Conservation (phyloP, 2,329 filamentous ascomycete species). For the Alternaria gansuensis region DNA sequence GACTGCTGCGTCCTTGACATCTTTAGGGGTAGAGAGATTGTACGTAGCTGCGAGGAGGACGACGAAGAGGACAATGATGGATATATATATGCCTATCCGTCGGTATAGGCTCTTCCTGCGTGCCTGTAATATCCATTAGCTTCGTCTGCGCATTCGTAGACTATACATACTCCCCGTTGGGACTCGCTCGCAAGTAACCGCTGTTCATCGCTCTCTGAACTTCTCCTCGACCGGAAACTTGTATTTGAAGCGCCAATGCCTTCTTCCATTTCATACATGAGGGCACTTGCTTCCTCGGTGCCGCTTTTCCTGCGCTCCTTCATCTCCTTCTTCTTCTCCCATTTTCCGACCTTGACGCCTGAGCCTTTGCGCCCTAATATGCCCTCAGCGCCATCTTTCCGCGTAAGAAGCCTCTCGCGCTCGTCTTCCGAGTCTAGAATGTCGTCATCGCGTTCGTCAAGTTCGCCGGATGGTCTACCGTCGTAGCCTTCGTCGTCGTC, state of each 20-base stretch:
- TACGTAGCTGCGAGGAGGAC: conserved; percentile 66
- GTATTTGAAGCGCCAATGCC: conserved; percentile 70
- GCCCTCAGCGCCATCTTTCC: conserved; percentile 35
- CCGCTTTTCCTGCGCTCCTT: conserved; percentile 53
- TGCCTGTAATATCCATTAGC: conserved; percentile 33
- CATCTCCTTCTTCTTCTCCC: conserved; percentile 36
- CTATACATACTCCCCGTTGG: conserved; percentile 43
- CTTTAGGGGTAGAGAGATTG: conserved; percentile 57
- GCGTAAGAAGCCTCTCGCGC: conserved; percentile 54
- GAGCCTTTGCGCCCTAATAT: conserved; percentile 43
- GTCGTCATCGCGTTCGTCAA: conserved; percentile 50
- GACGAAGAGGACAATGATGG: conserved; percentile 63
- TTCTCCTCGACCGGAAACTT: conserved; percentile 47
- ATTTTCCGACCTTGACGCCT: conserved; percentile 44
- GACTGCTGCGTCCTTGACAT: conserved; percentile 37
- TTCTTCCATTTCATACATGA: conserved; percentile 93
- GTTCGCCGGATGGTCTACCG: conserved; percentile 49
- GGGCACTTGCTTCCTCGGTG: conserved; percentile 73
- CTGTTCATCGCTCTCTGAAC: conserved; percentile 59
- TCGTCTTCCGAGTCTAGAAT: conserved; percentile 59
- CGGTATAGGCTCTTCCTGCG: conserved; percentile 51
- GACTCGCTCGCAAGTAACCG: conserved; percentile 63
- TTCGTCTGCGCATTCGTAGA: conserved; percentile 47
- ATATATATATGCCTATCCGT: conserved; percentile 53
- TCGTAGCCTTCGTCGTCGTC: conserved; percentile 46